These are phyloP conservation scores for Botryotinia globosa DNA, from an alignment of 2,329 filamentous ascomycete genomes.

Conservation along the genomic window DNA sequence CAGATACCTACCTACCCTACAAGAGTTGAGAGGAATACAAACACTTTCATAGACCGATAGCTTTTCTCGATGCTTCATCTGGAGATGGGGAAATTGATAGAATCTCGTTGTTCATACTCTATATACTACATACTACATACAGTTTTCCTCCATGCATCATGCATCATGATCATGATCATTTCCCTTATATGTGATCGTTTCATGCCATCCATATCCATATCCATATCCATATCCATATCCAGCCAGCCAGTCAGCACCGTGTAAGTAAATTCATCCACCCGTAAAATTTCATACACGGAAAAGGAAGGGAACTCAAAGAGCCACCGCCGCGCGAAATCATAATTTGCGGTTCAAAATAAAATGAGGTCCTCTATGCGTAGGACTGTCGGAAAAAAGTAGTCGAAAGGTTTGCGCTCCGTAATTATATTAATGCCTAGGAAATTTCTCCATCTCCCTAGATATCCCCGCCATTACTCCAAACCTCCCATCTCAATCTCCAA, in stretches of 20 bases:
- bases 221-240: too few species aligned
- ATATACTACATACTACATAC: background rate
- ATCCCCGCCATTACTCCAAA: background rate
- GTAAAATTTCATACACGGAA: background rate
- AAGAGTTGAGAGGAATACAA: background rate
- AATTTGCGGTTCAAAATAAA: background rate
- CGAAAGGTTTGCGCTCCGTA: background rate
- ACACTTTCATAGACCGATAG: background rate
- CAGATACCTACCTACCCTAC: too few species aligned
- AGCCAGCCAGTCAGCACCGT: background rate
- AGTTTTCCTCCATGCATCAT: background rate
- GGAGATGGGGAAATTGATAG: background rate
- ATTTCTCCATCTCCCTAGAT: background rate
- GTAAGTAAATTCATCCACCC: background rate
- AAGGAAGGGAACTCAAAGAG: conserved; percentile 1
- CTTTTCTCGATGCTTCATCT: background rate
- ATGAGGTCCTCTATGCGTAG: background rate
- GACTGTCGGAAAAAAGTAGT: background rate
- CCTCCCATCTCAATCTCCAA: too few species aligned
- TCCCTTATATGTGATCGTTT: background rate
- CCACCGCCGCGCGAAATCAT: background rate
- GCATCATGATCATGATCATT: background rate
- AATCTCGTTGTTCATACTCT: background rate
- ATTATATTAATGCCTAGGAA: background rate
- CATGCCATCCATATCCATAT: background rate